Conservation (phyloP, 2,329 filamentous ascomycete genomes). For the Fusarium bactridioides region DNA sequence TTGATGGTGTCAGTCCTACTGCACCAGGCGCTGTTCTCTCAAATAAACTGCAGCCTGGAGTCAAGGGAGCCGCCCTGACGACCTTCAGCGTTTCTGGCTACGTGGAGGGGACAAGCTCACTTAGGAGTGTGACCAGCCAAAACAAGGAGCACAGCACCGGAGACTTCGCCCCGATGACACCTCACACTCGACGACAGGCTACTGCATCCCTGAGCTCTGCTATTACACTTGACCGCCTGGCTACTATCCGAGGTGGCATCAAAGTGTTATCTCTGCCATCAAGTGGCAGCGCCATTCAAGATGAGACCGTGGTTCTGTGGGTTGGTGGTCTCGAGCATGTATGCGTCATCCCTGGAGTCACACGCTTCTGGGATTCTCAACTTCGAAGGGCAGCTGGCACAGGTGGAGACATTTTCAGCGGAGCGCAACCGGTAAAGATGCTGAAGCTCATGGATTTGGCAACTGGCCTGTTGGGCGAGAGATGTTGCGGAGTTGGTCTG, state of each 20-base stretch:
- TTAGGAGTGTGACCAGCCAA: constrained; percentile 53
- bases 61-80: constrained; percentile 66
- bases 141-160: constrained; percentile 50
- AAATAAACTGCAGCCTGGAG: constrained; percentile 59
- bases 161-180: constrained; percentile 71
- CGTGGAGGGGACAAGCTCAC: constrained; percentile 65
- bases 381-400: constrained; percentile 59
- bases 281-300: constrained; percentile 53
- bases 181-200: constrained; percentile 65
- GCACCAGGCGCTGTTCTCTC: constrained; percentile 53
- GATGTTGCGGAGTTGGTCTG: constrained; percentile 60
- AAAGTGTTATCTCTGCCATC: constrained; percentile 56
- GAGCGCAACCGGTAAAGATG: constrained; percentile 63
- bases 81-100: constrained; percentile 66
- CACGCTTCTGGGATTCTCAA: constrained; percentile 68
- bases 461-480: constrained; percentile 64
- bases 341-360: constrained; percentile 62
- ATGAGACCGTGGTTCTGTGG: constrained; percentile 66
- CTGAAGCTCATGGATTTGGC: constrained; percentile 61
- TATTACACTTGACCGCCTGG: constrained; percentile 59
- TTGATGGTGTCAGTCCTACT: constrained; percentile 64
- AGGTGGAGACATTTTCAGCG: constrained; percentile 64
- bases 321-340: constrained; percentile 64
- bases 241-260: constrained; percentile 62
- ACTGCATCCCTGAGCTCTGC: constrained; percentile 54